Conservation (phyloP, 2,329 filamentous ascomycete species). For the Daldinia sp. region DNA sequence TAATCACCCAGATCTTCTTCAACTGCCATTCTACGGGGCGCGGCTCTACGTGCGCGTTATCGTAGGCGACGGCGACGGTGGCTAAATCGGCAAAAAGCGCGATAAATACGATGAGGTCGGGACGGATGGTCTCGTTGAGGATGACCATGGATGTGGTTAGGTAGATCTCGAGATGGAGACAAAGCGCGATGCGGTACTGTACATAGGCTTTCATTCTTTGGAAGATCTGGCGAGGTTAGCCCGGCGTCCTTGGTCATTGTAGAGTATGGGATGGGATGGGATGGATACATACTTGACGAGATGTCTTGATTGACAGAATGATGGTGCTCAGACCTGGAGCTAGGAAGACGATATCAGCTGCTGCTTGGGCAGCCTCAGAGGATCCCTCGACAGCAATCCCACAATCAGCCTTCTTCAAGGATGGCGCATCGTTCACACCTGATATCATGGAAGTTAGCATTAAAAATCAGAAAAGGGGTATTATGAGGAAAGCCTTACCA, state of each 20-base stretch:
- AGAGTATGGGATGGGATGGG: background rate
- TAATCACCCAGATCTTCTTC: constrained; percentile 83
- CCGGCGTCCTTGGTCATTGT: background rate
- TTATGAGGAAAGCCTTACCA: constrained; percentile 45
- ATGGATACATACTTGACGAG: constrained; percentile 56
- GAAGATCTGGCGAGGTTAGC: constrained; percentile 64
- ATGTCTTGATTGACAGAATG: constrained; percentile 76
- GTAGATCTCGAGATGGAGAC: constrained; percentile 79
- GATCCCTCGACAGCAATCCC: constrained; percentile 78
- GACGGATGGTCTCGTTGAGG: constrained; percentile 77
- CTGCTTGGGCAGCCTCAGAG: constrained; percentile 75
- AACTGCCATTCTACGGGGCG: constrained; percentile 83
- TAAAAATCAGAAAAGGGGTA: constrained; percentile 6
- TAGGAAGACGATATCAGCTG: constrained; percentile 78
- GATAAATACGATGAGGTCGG: constrained; percentile 80
- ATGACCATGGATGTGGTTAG: constrained; percentile 81
- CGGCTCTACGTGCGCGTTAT: constrained; percentile 78
- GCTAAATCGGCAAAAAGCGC: constrained; percentile 82
- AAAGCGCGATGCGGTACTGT: constrained; percentile 79
- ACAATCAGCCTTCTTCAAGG: constrained; percentile 77
- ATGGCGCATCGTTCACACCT: constrained; percentile 76
- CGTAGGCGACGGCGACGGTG: constrained; percentile 80
- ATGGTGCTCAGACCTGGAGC: constrained; percentile 76
- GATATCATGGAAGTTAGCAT: background rate
- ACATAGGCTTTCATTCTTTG: constrained; percentile 82